These are phyloP conservation scores for Corynespora cassiicola DNA, from an alignment of 2,329 filamentous ascomycete species.

Conservation along the genomic window DNA sequence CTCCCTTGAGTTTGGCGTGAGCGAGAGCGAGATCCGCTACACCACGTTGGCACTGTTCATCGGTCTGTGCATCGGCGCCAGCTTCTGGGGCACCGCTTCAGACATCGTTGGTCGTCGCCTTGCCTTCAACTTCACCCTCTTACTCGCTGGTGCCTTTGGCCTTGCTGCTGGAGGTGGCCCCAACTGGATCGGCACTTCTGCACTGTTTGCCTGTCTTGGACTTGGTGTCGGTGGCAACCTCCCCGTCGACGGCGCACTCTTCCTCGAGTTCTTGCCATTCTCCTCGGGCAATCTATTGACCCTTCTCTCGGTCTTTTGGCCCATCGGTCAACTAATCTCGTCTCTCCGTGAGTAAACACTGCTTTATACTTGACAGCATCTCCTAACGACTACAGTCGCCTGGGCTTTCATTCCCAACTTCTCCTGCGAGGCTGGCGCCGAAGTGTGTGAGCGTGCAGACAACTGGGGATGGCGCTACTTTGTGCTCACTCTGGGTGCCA, in stretches of 20 bases:
- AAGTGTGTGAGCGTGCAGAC: constrained; percentile 56
- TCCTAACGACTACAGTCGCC: constrained; percentile 58
- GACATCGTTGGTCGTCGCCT: constrained; percentile 80
- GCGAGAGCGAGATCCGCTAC: constrained; percentile 75
- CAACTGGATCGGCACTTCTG: constrained; percentile 63
- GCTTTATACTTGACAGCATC: neutral
- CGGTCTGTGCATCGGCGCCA: constrained; percentile 78
- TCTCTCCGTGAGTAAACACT: constrained; percentile 24
- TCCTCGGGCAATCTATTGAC: constrained; percentile 77
- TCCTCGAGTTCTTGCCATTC: constrained; percentile 82
- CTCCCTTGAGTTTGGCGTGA: constrained; percentile 74
- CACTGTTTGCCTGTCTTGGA: constrained; percentile 51
- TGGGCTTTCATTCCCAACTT: constrained; percentile 79
- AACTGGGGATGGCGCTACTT: constrained; percentile 79
- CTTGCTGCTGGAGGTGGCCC: constrained; percentile 71
- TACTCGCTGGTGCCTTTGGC: constrained; percentile 77
- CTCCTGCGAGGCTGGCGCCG: constrained; percentile 51
- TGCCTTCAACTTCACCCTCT: constrained; percentile 81
- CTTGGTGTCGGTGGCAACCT: constrained; percentile 68
- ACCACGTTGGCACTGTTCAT: constrained; percentile 80
- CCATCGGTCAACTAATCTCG: constrained; percentile 77
- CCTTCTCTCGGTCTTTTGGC: constrained; percentile 86
- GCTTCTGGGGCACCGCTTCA: constrained; percentile 80
- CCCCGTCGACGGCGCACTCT: constrained; percentile 79
- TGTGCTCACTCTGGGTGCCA: constrained; percentile 71